Percentiles rank a stretch among this genome's conserved stretches.
These are phyloP conservation scores for Grosmannia serpens DNA, from an alignment of 2,329 filamentous ascomycete species.

Conservation along the genomic window DNA sequence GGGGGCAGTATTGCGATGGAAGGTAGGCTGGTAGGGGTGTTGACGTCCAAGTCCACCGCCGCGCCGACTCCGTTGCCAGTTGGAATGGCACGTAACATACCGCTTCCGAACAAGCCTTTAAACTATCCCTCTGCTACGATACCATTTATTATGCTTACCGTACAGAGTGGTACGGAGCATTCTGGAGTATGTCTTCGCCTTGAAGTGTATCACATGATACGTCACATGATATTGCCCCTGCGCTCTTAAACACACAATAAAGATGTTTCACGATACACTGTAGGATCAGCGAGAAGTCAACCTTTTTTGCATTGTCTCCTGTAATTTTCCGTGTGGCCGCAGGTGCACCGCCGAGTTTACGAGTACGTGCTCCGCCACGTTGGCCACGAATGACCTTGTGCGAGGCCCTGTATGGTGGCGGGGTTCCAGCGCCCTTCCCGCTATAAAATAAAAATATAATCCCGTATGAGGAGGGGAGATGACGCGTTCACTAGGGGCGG, in stretches of 20 bases:
- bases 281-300: too few species aligned
- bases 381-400: neutral
- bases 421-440: neutral
- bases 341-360: neutral
- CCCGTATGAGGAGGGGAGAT: neutral
- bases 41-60: neutral
- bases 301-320: neutral
- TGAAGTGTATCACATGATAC: neutral
- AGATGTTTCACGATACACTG: too few species aligned
- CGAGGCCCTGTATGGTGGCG: neutral
- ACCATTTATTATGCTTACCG: too few species aligned
- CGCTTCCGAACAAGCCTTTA: neutral
- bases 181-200: neutral
- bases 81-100: neutral
- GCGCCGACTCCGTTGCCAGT: neutral
- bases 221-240: too few species aligned
- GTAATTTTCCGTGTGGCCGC: neutral
- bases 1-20: neutral
- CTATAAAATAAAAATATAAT: neutral
- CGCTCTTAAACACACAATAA: too few species aligned
- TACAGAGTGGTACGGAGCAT: too few species aligned
- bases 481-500: constrained; percentile 1
- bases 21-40: neutral
- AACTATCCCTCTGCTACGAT: too few species aligned
- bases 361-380: neutral